Base-by-base conservation (phyloP, 2,329 filamentous ascomycete genomes). In the Zalaria obscura region DNA sequence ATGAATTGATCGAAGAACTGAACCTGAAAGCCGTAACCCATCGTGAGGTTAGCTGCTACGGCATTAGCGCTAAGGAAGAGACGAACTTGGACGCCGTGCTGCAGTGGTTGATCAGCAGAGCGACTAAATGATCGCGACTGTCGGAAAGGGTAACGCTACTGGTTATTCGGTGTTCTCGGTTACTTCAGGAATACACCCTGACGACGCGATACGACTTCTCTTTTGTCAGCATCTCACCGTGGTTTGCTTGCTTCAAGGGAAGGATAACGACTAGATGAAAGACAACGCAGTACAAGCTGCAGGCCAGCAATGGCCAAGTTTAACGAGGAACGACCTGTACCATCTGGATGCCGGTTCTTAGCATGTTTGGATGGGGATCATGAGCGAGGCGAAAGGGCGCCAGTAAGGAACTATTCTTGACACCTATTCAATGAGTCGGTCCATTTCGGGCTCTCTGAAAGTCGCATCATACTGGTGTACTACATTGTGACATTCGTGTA, bases 31-130 rank as follows among this genome's bases (percentile, higher is more conserved):
- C 76, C 52, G 87, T 98, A 60, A 83, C 80, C 45, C 81, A 86
- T 55, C 84, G 91, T 42, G 91, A 98, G 63, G 89, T 98, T 52
- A 94, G 86, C 66, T 96, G 91, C 67, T 98, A 98, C 63, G 89
- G 89, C 47, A 95, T 98, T 66, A 95, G 88, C 61, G 91, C 89
- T 46, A 96, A 96, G 64, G 89, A 96, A 61, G 91, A 98, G 67
- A 98, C 89, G 44, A 98, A 98, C 65, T 77, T 98, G 50, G 89
- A 98, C 58, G 91, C 89, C 5, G 91, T 98, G 40, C 71, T 98
- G 54, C 84, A 94, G 60, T 98, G 91, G 84, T 70, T 98, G 60
- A 89, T 98, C 62, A 89, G 87, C 52, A 83, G 84, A 61, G 81
- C 87, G 48, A 85, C 73, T 58, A 80, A 80, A 65, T 87, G 51